Conservation (phyloP, 2,329 filamentous ascomycete genomes). For the Fusarium goolgardi region DNA sequence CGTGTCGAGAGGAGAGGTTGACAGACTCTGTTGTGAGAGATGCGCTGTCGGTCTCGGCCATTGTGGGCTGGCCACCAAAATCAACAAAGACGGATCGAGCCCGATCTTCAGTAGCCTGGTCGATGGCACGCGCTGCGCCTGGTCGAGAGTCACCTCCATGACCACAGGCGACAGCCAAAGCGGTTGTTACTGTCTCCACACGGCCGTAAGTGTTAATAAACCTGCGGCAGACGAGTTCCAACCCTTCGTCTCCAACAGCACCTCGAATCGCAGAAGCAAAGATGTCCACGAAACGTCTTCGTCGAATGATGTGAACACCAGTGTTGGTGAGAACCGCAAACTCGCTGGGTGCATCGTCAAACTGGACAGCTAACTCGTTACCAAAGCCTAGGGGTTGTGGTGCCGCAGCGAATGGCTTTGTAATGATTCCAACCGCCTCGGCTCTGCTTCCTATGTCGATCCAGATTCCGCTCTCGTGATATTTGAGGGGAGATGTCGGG, state of each 20-base stretch:
- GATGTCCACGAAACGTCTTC: conserved; percentile 88
- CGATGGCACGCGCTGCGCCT: conserved; percentile 80
- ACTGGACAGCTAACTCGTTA: conserved; percentile 97
- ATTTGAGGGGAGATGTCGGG: conserved; percentile 66
- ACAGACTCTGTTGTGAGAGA: conserved; percentile 83
- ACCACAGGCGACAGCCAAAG: conserved; percentile 92
- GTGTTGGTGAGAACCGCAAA: conserved; percentile 92
- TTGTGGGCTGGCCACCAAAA: conserved; percentile 85
- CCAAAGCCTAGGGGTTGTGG: conserved; percentile 82
- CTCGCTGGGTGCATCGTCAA: conserved; percentile 83
- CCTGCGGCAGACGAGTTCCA: conserved; percentile 83
- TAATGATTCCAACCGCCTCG: conserved; percentile 83
- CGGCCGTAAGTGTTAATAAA: conserved; percentile 90
- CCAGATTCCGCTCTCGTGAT: conserved; percentile 84
- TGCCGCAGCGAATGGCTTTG: conserved; percentile 76
- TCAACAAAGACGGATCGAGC: conserved; percentile 92
- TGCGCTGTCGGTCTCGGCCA: conserved; percentile 81
- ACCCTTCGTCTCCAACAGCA: conserved; percentile 79
- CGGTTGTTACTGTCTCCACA: conserved; percentile 88
- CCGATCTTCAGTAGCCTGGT: conserved; percentile 86
- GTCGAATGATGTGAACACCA: conserved; percentile 86
- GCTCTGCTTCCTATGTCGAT: conserved; percentile 78
- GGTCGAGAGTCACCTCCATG: conserved; percentile 82
- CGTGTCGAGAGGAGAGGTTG: conserved; percentile 86
- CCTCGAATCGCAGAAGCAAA: conserved; percentile 85